Conservation (phyloP, 2,329 filamentous ascomycete genomes). For the Dothistroma septosporum region DNA sequence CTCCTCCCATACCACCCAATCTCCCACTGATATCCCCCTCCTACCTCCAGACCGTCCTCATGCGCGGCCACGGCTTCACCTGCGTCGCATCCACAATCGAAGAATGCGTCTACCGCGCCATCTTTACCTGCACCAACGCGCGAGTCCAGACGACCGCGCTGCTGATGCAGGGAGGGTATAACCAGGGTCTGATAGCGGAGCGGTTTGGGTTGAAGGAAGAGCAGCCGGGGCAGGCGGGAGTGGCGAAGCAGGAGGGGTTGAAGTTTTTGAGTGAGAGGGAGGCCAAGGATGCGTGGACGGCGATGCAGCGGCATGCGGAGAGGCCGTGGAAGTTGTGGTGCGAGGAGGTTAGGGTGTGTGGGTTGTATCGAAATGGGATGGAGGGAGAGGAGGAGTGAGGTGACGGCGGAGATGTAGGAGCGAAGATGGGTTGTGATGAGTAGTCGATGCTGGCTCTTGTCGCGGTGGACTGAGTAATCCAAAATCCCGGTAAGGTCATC, state of each 20-base stretch:
- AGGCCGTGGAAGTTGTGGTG: slow-evolving; percentile 45
- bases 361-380: slow-evolving; percentile 40
- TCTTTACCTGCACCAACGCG: slow-evolving; percentile 41
- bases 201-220: slow-evolving; percentile 38
- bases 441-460: not conserved
- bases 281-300: slow-evolving; percentile 39
- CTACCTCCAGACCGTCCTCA: slow-evolving; percentile 26
- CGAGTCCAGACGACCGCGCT: slow-evolving; percentile 40
- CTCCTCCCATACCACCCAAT: not conserved
- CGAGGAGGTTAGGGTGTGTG: slow-evolving; percentile 39
- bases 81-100: slow-evolving; percentile 41
- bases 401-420: not conserved
- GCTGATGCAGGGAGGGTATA: slow-evolving; percentile 35
- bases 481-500: too few relatives aligned
- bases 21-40: not conserved
- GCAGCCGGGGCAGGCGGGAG: slow-evolving; percentile 36
- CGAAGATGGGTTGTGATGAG: not conserved
- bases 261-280: slow-evolving; percentile 43
- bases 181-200: slow-evolving; percentile 39
- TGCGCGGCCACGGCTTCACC: slow-evolving; percentile 47
- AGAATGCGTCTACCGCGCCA: slow-evolving; percentile 44
- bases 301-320: slow-evolving; percentile 31
- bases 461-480: not conserved
- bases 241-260: slow-evolving; percentile 41
- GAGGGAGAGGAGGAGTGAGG: slow-evolving; percentile 4